Base-by-base conservation (phyloP, 1,284 basidiomycete genomes). In the Pseudomicrostroma phylloplanum region DNA sequence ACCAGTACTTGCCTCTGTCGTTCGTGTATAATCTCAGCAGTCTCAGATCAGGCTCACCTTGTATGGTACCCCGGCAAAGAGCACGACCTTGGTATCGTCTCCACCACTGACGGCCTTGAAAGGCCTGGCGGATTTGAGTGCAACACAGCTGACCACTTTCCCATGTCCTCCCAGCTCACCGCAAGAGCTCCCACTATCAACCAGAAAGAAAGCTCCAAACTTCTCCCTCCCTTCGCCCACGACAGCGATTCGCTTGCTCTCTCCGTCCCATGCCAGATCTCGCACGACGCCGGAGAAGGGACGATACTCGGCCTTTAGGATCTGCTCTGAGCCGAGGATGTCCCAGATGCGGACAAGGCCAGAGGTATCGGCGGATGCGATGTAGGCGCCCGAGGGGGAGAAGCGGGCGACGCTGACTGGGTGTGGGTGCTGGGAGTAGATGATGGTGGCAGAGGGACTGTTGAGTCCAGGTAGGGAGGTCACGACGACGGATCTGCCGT, bases 181-280 rank as follows among this genome's bases (percentile, higher is more conserved):
- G 0, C 88, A 90, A 2, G 89, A 90, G 6, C 89, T 86, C 1
- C 96, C 96, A 36, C 87, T 73, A 66, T 81, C 80, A 39, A 80
- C 86, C 70, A 67, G 60, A 59, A 79, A 77, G 6, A 73, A 76
- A 26, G 69, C 67, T 4, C 74, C 76, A 55, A 73, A 78, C 23
- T 88, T 89, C 76, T 93, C 93, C 67, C 87, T 85, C 48, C 94
- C 94, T 66, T 96, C 91, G 56, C 96, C 96, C n/a, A 92, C 94
- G 17, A 89, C 92, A 57, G 97, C 89, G 69, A 99, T 89, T 15
- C 96, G 86, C 80, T 97, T 96, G 59, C 72, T 74, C 80, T 98
- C 96, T 2, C 89, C 89, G 76, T 98, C 96, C 92, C 93, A 97
- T 21, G 88, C 88, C 6, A 98, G 84, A 80, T 98, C 96, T 72